Conservation (phyloP, 257 asterid species). For the Scutellaria baicalensis region DNA sequence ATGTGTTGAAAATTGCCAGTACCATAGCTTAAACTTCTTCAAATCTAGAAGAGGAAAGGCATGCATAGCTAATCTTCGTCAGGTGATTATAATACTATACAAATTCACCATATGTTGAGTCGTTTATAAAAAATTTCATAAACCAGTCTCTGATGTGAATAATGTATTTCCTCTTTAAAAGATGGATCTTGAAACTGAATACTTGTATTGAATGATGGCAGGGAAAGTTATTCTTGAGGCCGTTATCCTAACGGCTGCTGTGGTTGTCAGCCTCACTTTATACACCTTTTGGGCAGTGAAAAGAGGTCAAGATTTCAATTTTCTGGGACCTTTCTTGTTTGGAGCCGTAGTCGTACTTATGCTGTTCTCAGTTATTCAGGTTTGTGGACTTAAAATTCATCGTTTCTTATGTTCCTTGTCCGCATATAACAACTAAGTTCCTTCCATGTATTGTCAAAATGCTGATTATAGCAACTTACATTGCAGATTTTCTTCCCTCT, state of each 20-base stretch:
- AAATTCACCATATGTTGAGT: too few relatives aligned
- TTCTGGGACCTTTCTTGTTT: constrained; percentile 49
- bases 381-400: background rate
- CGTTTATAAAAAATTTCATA: too few relatives aligned
- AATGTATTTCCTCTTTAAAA: background rate
- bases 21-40: background rate
- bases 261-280: constrained; percentile 48
- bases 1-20: background rate
- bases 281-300: constrained; percentile 61
- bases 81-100: background rate
- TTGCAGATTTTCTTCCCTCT: constrained; percentile 51
- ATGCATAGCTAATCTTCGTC: background rate
- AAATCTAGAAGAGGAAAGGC: background rate
- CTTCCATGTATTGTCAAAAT: background rate
- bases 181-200: background rate
- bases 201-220: constrained; percentile 6
- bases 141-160: too few relatives aligned
- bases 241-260: constrained; percentile 36
- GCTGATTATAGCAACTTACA: background rate
- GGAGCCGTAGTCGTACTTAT: constrained; percentile 41
- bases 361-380: constrained; percentile 47
- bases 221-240: constrained; percentile 57
- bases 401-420: background rate
- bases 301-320: constrained; percentile 52
- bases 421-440: background rate